A percentile compares a stretch with the other conserved stretches of the same genome.
Conservation (phyloP, 1,284 basidiomycete species). For the Irpex sp. region DNA sequence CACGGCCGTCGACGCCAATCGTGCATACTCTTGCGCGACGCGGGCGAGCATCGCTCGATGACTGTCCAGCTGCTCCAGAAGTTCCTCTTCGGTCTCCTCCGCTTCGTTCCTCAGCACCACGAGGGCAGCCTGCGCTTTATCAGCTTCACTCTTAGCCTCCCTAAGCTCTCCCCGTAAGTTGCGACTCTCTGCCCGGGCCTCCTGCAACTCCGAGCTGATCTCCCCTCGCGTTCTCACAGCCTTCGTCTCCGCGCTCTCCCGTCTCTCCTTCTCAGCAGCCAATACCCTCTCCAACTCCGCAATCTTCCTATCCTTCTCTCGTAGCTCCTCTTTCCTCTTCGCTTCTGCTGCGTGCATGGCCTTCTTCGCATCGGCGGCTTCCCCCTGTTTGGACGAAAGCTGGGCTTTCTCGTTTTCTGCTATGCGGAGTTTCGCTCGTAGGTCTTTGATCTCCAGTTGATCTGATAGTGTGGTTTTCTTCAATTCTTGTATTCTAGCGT, state of each 20-base stretch:
- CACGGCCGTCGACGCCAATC: constrained; percentile 50
- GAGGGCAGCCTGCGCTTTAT: constrained; percentile 26
- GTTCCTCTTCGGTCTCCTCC: constrained; percentile 36
- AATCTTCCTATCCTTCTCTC: constrained; percentile 51
- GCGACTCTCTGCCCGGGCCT: constrained; percentile 31
- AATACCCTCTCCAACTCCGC: constrained; percentile 54
- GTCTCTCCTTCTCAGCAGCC: constrained; percentile 45
- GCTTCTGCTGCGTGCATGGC: constrained; percentile 45
- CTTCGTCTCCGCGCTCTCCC: constrained; percentile 42
- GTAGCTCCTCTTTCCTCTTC: constrained; percentile 48
- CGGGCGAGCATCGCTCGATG: constrained; percentile 40
- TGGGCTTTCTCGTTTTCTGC: constrained; percentile 58
- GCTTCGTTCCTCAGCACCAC: constrained; percentile 22
- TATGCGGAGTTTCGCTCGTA: constrained; percentile 54
- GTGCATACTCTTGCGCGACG: constrained; percentile 57
- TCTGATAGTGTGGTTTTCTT: constrained; percentile 47
- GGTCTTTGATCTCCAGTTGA: constrained; percentile 59
- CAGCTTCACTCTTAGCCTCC: constrained; percentile 32
- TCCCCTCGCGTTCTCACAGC: constrained; percentile 41
- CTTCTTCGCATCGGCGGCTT: constrained; percentile 50
- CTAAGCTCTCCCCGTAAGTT: constrained; percentile 35
- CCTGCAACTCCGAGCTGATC: constrained; percentile 38
- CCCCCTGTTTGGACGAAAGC: constrained; percentile 47
- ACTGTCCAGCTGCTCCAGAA: constrained; percentile 48
- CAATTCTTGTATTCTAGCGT: constrained; percentile 53